A percentile compares a stretch with the other conserved stretches of the same genome.
Evolutionary conservation across 2,329 filamentous ascomycete species (phyloP).

Genomic region (Drechslerella stenobrocha): DNA sequence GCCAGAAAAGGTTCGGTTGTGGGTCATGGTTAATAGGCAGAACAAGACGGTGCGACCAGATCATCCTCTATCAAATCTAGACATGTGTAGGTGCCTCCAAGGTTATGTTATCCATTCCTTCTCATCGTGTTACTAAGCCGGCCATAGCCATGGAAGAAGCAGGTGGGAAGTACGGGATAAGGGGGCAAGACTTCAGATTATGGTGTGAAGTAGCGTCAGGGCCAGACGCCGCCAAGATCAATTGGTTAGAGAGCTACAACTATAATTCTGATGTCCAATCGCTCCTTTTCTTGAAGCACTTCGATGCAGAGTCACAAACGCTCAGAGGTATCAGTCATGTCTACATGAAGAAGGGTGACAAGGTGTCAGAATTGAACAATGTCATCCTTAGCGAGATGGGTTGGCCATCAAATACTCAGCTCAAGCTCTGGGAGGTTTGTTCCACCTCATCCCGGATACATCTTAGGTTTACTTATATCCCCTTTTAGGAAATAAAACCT

Average conservation of each 20-base stretch:
- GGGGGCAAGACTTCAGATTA: conserved; percentile 70
- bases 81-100: conserved; percentile 61
- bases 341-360: conserved; percentile 85
- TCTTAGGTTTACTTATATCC: neutral
- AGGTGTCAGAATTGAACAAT: conserved; percentile 79
- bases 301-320: conserved; percentile 75
- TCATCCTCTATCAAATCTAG: conserved; percentile 75
- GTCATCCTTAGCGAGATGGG: conserved; percentile 79
- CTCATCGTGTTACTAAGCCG: conserved; percentile 12
- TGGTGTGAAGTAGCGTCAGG: conserved; percentile 81
- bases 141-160: conserved; percentile 69
- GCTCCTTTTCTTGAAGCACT: conserved; percentile 89
- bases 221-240: conserved; percentile 59
- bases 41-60: conserved; percentile 96
- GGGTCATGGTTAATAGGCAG: conserved; percentile 98
- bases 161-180: conserved; percentile 69
- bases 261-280: conserved; percentile 58
- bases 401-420: conserved; percentile 75
- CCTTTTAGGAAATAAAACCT: conserved; percentile 80
- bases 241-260: conserved; percentile 49
- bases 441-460: neutral
- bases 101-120: neutral
- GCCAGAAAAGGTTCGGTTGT: conserved; percentile 73
- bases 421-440: conserved; percentile 75
- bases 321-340: conserved; percentile 78